These are phyloP conservation scores for Ceratobasidium sp. DNA, from an alignment of 1,284 basidiomycete species.

Conservation along the genomic window DNA sequence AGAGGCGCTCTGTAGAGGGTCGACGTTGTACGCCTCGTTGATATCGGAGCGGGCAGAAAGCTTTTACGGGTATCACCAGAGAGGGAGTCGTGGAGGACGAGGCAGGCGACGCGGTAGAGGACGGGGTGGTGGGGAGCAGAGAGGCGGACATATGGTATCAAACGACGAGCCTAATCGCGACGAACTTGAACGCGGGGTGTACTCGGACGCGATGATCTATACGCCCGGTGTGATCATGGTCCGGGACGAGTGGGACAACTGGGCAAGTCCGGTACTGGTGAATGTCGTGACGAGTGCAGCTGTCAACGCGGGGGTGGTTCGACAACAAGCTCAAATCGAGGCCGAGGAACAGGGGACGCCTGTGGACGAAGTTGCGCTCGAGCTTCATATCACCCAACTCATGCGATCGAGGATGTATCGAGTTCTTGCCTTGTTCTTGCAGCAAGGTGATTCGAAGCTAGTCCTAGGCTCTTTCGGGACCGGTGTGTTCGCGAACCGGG, in stretches of 20 bases:
- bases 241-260: conserved; percentile 69
- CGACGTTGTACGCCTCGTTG: conserved; percentile 72
- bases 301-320: conserved; percentile 74
- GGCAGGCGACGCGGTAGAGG: conserved; percentile 14
- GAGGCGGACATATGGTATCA: not conserved
- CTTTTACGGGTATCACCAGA: conserved; percentile 71
- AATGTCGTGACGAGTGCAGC: conserved; percentile 76
- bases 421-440: conserved; percentile 73
- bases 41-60: conserved; percentile 66
- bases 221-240: conserved; percentile 71
- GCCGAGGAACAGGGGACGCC: conserved; percentile 55
- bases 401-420: conserved; percentile 80
- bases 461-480: conserved; percentile 82
- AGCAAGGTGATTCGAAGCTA: conserved; percentile 68
- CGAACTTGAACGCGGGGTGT: conserved; percentile 62
- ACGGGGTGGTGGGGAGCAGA: not conserved
- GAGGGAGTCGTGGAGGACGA: not conserved
- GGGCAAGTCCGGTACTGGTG: conserved; percentile 68
- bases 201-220: conserved; percentile 77
- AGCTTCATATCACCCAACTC: conserved; percentile 62
- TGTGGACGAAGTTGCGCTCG: conserved; percentile 63
- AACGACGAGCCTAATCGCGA: conserved; percentile 63
- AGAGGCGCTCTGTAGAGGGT: conserved; percentile 78
- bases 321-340: conserved; percentile 56
- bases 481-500: conserved; percentile 76